phyloP scores from a whole-genome alignment of 495 filamentous ascomycete species.

The Copromyces sp. region DNA sequence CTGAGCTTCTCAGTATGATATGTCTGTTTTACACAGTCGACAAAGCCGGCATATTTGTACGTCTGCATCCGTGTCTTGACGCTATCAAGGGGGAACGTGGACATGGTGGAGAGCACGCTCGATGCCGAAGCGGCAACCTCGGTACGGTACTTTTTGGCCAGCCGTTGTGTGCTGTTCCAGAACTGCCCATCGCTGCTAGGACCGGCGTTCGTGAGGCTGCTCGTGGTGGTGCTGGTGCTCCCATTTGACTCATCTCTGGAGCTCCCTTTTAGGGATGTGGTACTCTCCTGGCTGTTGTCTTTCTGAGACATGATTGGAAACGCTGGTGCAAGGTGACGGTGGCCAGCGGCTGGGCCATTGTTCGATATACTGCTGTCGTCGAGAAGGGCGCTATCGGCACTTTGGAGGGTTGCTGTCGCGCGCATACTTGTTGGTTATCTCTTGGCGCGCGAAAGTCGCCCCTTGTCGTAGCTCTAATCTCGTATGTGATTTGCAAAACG shows the following conservation, averaged over 20 bases:
- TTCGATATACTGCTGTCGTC: slow-evolving; percentile 29
- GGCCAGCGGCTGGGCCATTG: slow-evolving; percentile 21
- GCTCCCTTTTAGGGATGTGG: background rate
- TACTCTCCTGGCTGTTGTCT: slow-evolving; percentile 22
- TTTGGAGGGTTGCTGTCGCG: background rate
- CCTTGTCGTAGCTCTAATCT: background rate
- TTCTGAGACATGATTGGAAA: slow-evolving; percentile 38
- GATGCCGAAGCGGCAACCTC: slow-evolving; percentile 65
- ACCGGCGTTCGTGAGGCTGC: background rate
- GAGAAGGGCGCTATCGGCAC: slow-evolving; percentile 11
- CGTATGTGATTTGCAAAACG: background rate
- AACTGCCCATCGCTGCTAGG: slow-evolving; percentile 2
- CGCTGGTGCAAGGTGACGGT: slow-evolving; percentile 14
- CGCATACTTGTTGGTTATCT: background rate
- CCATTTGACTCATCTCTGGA: background rate
- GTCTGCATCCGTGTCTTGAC: slow-evolving; percentile 84
- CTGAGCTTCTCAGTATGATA: slow-evolving; percentile 60
- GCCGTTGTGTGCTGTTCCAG: slow-evolving; percentile 40
- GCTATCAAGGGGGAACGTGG: slow-evolving; percentile 71
- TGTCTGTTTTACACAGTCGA: slow-evolving; percentile 60
- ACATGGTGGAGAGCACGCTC: slow-evolving; percentile 63
- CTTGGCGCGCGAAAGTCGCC: background rate
- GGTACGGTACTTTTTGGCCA: slow-evolving; percentile 66
- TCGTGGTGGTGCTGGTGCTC: slow-evolving; percentile 3
- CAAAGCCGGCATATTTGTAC: slow-evolving; percentile 58